Conservation (phyloP, 768 basidiomycete genomes). For the Agaricus subrufescens region DNA sequence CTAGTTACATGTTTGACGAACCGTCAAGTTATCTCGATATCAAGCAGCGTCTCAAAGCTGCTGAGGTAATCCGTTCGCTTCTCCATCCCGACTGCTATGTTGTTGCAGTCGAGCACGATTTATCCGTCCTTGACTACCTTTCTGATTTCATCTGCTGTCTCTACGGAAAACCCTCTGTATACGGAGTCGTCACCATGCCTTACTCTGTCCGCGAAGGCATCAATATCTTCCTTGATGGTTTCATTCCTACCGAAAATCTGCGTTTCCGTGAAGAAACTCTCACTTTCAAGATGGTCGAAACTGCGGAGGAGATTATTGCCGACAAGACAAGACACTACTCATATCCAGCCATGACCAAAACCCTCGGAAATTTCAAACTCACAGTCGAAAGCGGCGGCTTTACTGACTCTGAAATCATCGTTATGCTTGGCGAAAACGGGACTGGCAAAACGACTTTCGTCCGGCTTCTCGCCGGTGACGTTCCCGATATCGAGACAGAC, state of each 20-base stretch:
- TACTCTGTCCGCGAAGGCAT: conserved; percentile 98
- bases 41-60: conserved; percentile 91
- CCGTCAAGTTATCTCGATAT: conserved; percentile 98
- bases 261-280: conserved; percentile 96
- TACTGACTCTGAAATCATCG: conserved; percentile 99
- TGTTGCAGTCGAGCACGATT: conserved; percentile 97
- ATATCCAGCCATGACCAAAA: conserved; percentile 97
- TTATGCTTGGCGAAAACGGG: conserved; percentile 99
- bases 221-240: conserved; percentile 99
- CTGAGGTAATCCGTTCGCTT: conserved; percentile 88
- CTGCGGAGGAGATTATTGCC: conserved; percentile 81
- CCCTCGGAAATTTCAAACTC: conserved; percentile 91
- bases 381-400: conserved; percentile 87
- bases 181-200: conserved; percentile 99
- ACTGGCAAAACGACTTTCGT: conserved; percentile 99
- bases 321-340: conserved; percentile 88
- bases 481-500: conserved; percentile 79
- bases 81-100: conserved; percentile 85
- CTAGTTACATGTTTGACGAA: conserved; percentile 97
- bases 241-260: conserved; percentile 97
- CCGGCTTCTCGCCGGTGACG: conserved; percentile 89
- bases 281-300: conserved; percentile 97
- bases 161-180: conserved; percentile 96
- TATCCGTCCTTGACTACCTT: conserved; percentile 96
- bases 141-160: conserved; percentile 98